Percentiles rank a stretch among this genome's conserved stretches.
These are phyloP conservation scores for Tetrahymena malaccensis DNA, from an alignment of 73 alveolate species.

Conservation along the genomic window DNA sequence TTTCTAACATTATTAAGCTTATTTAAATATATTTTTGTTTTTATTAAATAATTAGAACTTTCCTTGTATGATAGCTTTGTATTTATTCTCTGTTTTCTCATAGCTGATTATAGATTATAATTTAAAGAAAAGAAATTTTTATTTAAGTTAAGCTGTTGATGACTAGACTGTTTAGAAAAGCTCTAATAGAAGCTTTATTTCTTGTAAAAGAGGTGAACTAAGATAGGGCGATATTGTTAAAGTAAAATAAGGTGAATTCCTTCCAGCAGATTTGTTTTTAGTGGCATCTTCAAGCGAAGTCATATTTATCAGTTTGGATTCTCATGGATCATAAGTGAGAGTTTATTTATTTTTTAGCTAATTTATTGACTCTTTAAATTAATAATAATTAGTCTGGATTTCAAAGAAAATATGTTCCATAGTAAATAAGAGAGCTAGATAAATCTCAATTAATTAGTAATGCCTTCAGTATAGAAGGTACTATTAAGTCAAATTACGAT, in stretches of 20 bases:
- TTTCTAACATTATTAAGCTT: too few relatives aligned
- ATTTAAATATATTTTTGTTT: not conserved
- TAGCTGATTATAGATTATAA: not conserved
- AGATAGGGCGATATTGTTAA: not conserved
- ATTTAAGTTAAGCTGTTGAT: not conserved
- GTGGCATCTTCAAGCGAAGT: not conserved
- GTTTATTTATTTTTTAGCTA: not conserved
- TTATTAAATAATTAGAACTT: not conserved
- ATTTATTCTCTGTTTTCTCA: not conserved
- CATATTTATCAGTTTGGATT: not conserved
- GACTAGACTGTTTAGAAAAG: not conserved
- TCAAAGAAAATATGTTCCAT: not conserved
- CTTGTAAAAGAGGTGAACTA: not conserved
- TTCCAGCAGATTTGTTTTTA: not conserved
- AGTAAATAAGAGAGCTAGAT: not conserved
- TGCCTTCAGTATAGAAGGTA: not conserved
- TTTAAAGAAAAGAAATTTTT: not conserved
- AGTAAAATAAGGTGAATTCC: not conserved
- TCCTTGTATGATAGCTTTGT: not conserved
- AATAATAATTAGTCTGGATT: not conserved
- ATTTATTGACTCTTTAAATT: not conserved
- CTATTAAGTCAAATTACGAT: not conserved
- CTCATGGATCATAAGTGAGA: not conserved
- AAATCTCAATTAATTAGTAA: not conserved
- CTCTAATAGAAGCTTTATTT: not conserved